phyloP scores from a whole-genome alignment of 805 yeast genomes.

The Spathaspora arborariae region DNA sequence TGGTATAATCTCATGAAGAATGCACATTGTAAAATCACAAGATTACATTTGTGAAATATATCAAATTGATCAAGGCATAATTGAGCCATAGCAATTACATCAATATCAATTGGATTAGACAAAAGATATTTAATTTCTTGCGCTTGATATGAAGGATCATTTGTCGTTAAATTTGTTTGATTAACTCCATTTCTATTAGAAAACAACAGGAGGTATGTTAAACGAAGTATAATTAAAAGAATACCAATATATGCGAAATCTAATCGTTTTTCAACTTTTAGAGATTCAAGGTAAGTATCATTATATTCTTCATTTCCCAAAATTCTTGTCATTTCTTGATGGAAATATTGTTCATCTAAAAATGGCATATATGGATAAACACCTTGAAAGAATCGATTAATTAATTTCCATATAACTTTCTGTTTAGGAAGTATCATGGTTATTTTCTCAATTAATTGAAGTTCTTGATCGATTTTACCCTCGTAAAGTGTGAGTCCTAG shows the following conservation, averaged over 20 bases:
- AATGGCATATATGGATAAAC: constrained; percentile 66
- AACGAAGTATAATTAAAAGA: constrained; percentile 29
- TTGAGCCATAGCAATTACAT: constrained; percentile 29
- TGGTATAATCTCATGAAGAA: constrained; percentile 51
- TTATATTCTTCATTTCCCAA: constrained; percentile 36
- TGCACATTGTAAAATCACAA: constrained; percentile 52
- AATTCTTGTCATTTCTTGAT: constrained; percentile 38
- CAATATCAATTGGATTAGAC: constrained; percentile 28
- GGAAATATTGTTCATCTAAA: constrained; percentile 55
- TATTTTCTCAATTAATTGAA: constrained; percentile 40
- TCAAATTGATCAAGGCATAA: constrained; percentile 35
- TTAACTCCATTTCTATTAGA: constrained; percentile 31
- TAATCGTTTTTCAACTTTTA: constrained; percentile 24
- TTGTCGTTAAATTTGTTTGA: constrained; percentile 22
- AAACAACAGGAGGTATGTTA: constrained; percentile 34
- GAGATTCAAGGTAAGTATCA: constrained; percentile 14
- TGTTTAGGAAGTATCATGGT: constrained; percentile 49
- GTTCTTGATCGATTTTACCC: constrained; percentile 26
- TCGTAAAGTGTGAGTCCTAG: constrained; percentile 34
- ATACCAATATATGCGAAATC: constrained; percentile 36
- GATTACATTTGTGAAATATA: constrained; percentile 34
- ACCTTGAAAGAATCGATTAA: constrained; percentile 56
- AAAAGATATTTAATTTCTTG: constrained; percentile 25
- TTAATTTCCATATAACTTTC: constrained; percentile 50
- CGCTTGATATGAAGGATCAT: constrained; percentile 17